Evolutionary conservation across 345 rosid genomes (phyloP).

Genomic region (Heritiera fomes): DNA sequence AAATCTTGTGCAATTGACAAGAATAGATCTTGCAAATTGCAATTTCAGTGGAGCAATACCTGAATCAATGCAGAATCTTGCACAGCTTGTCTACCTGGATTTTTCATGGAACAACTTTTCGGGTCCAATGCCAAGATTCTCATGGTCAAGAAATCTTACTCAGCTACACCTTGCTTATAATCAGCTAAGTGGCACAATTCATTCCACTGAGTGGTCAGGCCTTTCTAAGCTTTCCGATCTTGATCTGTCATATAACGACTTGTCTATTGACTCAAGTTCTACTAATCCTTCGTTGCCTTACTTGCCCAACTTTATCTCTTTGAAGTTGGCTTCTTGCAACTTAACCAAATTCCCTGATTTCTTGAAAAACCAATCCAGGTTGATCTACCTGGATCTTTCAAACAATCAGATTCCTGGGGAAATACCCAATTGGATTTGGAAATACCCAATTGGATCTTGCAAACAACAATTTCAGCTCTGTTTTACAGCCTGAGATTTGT

Average conservation of each 20-base stretch:
- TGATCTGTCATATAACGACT: conserved; percentile 50
- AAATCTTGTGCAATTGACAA: conserved; percentile 27
- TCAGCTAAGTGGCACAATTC: conserved; percentile 30
- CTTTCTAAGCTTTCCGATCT: conserved; percentile 33
- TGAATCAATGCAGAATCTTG: conserved; percentile 20
- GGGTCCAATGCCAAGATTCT: conserved; percentile 38
- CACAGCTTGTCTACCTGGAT: conserved; percentile 29
- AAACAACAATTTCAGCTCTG: conserved; percentile 24
- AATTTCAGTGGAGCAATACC: conserved; percentile 28
- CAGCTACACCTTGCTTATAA: conserved; percentile 39
- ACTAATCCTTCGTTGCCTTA: background rate
- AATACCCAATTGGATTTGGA: too few relatives aligned
- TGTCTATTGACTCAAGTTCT: conserved; percentile 25
- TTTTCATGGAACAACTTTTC: conserved; percentile 17
- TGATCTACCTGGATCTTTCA: too few relatives aligned
- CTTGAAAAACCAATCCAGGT: conserved; percentile 26
- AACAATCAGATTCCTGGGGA: too few relatives aligned
- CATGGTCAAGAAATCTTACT: conserved; percentile 25
- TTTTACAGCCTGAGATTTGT: conserved; percentile 30
- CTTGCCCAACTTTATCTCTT: conserved; percentile 22
- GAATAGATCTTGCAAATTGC: conserved; percentile 15
- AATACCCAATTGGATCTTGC: conserved; percentile 56
- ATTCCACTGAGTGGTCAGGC: conserved; percentile 27
- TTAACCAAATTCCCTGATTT: conserved; percentile 30
- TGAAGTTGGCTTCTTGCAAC: conserved; percentile 52